Evolutionary conservation across 148 eudicot species (phyloP).

Genomic region (Chenopodium album): DNA sequence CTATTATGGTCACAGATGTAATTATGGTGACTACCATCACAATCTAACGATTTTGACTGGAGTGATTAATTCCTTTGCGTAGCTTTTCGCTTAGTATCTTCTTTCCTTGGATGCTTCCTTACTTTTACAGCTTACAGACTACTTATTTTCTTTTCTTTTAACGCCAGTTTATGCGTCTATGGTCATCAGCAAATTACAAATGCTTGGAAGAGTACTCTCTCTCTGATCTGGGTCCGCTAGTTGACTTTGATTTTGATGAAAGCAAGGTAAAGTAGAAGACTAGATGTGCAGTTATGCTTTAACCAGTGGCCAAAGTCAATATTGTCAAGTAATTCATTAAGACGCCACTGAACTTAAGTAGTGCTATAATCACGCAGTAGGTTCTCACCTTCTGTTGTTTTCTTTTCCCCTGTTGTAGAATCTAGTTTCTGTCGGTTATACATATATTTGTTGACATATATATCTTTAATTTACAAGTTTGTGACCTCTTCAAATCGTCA

Average conservation of each 20-base stretch:
- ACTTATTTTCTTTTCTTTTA: background rate
- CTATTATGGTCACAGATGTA: background rate
- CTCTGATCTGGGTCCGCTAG: constrained; percentile 46
- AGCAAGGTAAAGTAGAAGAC: constrained; percentile 55
- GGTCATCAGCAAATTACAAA: constrained; percentile 73
- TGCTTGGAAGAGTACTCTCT: constrained; percentile 73
- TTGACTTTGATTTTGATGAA: constrained; percentile 94
- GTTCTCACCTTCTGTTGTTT: background rate
- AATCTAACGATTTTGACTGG: background rate
- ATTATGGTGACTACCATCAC: background rate
- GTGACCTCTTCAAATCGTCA: constrained; percentile 6
- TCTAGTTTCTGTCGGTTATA: background rate
- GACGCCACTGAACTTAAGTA: background rate
- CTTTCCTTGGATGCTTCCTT: background rate
- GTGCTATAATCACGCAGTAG: background rate
- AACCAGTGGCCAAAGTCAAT: background rate
- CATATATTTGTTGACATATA: background rate
- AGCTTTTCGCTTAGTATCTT: background rate
- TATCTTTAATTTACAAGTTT: background rate
- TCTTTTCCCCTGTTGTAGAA: background rate
- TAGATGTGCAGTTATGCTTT: background rate
- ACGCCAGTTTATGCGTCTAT: constrained; percentile 81
- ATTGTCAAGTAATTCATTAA: background rate
- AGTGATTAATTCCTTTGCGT: background rate
- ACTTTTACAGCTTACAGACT: background rate